A percentile compares a stretch with the other conserved stretches of the same genome.
phyloP scores from a whole-genome alignment of 768 basidiomycete genomes.

The Tephrocybe sp. region DNA sequence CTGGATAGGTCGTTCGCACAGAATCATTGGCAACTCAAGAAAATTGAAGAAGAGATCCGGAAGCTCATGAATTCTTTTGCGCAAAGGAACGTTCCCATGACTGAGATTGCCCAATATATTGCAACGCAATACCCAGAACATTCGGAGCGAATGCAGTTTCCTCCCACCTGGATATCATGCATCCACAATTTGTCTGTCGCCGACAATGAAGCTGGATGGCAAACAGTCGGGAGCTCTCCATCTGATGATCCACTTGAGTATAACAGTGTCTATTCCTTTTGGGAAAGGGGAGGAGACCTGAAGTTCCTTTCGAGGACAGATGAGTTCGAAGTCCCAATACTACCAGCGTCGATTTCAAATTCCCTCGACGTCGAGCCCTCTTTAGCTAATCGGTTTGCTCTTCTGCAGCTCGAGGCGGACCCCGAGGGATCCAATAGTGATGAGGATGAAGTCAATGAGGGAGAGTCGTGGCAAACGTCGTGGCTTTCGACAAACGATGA shows the following conservation, averaged over 20 bases:
- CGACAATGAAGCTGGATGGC: slow-evolving; percentile 31
- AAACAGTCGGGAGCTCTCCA: slow-evolving; percentile 25
- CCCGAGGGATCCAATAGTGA: not conserved
- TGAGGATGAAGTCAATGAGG: slow-evolving; percentile 1
- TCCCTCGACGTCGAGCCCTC: not conserved
- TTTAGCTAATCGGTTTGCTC: not conserved
- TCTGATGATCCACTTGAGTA: slow-evolving; percentile 22
- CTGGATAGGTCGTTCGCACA: slow-evolving; percentile 34
- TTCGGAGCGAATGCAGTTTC: slow-evolving; percentile 34
- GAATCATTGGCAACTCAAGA: slow-evolving; percentile 41
- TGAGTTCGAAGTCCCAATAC: not conserved
- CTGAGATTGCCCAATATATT: slow-evolving; percentile 42
- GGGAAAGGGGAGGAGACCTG: slow-evolving; percentile 48
- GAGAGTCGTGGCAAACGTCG: not conserved
- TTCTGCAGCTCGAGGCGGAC: not conserved
- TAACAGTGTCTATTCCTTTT: slow-evolving; percentile 47
- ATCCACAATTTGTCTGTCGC: slow-evolving; percentile 7
- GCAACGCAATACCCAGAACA: slow-evolving; percentile 49
- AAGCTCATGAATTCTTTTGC: slow-evolving; percentile 44
- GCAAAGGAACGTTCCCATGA: slow-evolving; percentile 30
- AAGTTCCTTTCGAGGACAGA: slow-evolving; percentile 36
- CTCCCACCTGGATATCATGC: slow-evolving; percentile 49
- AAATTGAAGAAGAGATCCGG: slow-evolving; percentile 44
- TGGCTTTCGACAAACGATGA: not conserved
- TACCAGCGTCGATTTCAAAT: not conserved